A percentile compares a stretch with the other conserved stretches of the same genome.
phyloP scores from a whole-genome alignment of 148 eudicot genomes.

The Camellia granthamiana region DNA sequence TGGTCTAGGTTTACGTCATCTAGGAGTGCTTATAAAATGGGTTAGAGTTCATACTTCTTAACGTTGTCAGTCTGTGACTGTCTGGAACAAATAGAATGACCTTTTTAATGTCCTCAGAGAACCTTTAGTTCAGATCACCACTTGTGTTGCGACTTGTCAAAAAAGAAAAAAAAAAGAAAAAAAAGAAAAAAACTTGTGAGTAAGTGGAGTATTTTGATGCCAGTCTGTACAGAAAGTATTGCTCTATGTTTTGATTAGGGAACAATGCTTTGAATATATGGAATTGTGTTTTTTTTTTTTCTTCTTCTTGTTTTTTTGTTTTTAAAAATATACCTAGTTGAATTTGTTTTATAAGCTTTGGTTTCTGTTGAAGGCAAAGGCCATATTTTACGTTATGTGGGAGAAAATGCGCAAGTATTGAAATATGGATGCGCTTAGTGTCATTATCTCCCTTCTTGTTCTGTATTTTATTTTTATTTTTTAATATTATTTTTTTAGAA shows the following conservation, averaged over 20 bases:
- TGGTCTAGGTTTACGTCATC: neutral
- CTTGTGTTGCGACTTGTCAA: neutral
- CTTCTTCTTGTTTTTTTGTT: too few species aligned
- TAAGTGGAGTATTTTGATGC: neutral
- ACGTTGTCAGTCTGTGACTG: neutral
- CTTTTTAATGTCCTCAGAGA: neutral
- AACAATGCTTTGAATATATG: neutral
- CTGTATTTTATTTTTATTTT: too few species aligned
- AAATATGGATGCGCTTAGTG: too few species aligned
- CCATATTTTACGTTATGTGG: neutral
- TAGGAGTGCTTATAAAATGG: neutral
- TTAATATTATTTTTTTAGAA: neutral
- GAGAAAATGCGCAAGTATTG: neutral
- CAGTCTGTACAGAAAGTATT: neutral
- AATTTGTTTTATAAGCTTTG: too few species aligned
- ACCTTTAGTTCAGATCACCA: neutral
- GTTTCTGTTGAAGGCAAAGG: neutral
- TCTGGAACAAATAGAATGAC: conserved; percentile 3
- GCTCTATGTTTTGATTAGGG: neutral
- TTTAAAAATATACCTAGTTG: neutral
- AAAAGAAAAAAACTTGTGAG: neutral
- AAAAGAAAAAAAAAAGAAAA: too few species aligned
- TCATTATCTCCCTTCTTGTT: too few species aligned
- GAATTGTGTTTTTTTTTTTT: neutral
- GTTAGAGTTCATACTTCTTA: neutral